Conservation (phyloP, 2,329 filamentous ascomycete species). For the Botryosphaeria agaves region DNA sequence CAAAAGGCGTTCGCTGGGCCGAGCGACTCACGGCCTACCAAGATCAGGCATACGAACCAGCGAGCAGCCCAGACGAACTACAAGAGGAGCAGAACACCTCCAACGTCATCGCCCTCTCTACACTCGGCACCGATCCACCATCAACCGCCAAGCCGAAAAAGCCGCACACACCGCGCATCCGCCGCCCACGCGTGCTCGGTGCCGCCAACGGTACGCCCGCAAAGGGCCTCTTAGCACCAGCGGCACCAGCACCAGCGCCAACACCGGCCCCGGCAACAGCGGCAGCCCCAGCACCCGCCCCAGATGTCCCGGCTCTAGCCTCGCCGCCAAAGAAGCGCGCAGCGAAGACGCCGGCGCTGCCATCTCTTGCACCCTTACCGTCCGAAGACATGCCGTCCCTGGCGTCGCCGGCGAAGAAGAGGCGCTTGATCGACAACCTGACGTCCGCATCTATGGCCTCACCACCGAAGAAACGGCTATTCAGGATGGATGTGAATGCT, state of each 20-base stretch:
- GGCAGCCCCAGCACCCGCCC: too few relatives aligned
- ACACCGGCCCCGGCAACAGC: too few relatives aligned
- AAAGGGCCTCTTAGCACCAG: slow-evolving; percentile 15
- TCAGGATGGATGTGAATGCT: not conserved
- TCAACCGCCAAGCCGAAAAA: slow-evolving; percentile 12
- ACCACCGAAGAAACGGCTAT: too few relatives aligned
- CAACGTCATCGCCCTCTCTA: not conserved
- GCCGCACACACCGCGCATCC: slow-evolving; percentile 11
- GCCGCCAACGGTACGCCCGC: slow-evolving; percentile 19
- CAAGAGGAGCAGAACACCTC: not conserved
- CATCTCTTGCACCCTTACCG: not conserved
- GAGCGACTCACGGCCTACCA: slow-evolving; percentile 28
- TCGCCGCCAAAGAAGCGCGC: not conserved
- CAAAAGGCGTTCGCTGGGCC: slow-evolving; percentile 25
- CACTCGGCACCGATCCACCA: slow-evolving; percentile 8
- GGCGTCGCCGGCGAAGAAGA: slow-evolving; percentile 4
- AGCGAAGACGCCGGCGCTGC: not conserved
- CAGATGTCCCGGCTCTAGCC: not conserved
- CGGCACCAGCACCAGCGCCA: slow-evolving; percentile 12
- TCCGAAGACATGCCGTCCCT: slow-evolving; percentile 1
- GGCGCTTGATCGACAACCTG: not conserved
- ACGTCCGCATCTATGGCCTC: too few relatives aligned
- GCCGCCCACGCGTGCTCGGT: slow-evolving; percentile 15
- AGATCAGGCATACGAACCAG: slow-evolving; percentile 10
- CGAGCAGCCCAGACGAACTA: not conserved